Base-by-base conservation (phyloP, 2,329 filamentous ascomycete genomes). In the Alternaria tenuissima region DNA sequence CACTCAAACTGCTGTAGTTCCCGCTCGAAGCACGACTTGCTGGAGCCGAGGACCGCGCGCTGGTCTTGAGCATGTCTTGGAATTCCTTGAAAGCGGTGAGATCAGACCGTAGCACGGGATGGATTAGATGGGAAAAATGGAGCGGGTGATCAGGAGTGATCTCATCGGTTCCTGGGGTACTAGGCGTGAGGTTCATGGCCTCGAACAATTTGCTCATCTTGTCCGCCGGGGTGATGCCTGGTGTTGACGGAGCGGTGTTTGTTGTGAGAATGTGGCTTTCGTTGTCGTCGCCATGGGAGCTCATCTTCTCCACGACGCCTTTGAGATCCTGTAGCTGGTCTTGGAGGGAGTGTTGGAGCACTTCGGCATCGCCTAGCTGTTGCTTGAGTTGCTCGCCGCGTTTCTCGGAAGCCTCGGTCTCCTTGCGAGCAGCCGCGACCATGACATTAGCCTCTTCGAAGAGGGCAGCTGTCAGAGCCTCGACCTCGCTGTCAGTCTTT, bases 361-460 rank as follows among this genome's bases (percentile, higher is more conserved):
- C 85, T 78, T 98, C 93, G 0, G 92, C 94, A 76, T 99, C 94
- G 57, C 88, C 88, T 54, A 99, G 84, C 78, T 98, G 94, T 26
- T 90, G 86, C 72, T 88, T 91, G 52, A 98, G 85, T 78, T 96
- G 92, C 58, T 97, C 93, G 71, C 95, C 96, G 75, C 92, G 92
- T 73, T 91, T 91, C 58, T 93, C 89, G 42, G 94, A 83, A 5
- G 86, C 85, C 67, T 97, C 93, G 38, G 93, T 90, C 69, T 97
- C 93, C 65, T 87, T 89, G 62, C 96, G 92, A 38, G 94, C 94
- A 16, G 88, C 89, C 41, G 94, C 92, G 53, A 99, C 95, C 94
- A 99, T 98, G 79, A 91, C 94, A 81, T 99, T 98, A 51, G 95
- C 95, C 82, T 99, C 94, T 76, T 98, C 93, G 65, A 99, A 99